These are phyloP conservation scores for Monilinia fructicola DNA, from an alignment of 2,329 filamentous ascomycete genomes.

Conservation along the genomic window DNA sequence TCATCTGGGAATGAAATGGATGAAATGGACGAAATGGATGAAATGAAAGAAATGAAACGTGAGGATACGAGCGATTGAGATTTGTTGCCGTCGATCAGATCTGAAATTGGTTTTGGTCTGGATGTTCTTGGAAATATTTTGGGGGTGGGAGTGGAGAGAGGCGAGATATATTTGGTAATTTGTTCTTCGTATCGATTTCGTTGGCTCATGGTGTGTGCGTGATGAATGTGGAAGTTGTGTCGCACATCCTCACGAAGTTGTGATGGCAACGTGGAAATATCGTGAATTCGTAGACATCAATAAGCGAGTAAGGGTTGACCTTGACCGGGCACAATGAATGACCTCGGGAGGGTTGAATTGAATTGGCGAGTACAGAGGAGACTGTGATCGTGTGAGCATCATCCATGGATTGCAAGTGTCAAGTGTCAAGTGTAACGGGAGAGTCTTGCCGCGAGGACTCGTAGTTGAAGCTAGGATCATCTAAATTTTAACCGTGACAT, in stretches of 20 bases:
- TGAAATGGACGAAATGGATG: background rate
- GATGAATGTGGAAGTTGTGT: slow-evolving; percentile 7
- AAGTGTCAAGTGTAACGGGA: background rate
- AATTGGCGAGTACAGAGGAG: background rate
- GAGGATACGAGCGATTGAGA: slow-evolving; percentile 15
- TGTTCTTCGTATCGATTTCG: background rate
- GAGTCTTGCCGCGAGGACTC: slow-evolving; percentile 2
- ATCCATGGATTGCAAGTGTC: background rate
- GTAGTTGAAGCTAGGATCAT: background rate
- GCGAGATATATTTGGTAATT: background rate
- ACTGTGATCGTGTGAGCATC: background rate
- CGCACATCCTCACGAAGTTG: slow-evolving; percentile 5
- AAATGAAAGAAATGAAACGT: background rate
- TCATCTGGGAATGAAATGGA: slow-evolving; percentile 1
- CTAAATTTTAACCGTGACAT: background rate
- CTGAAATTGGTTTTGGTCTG: slow-evolving; percentile 5
- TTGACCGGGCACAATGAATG: too few relatives aligned
- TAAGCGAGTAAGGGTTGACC: background rate
- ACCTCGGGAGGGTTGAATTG: background rate
- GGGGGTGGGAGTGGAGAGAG: too few relatives aligned
- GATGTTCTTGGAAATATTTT: background rate
- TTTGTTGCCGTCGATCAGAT: slow-evolving; percentile 7
- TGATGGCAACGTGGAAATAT: slow-evolving; percentile 17
- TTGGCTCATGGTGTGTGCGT: background rate
- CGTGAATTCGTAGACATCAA: background rate